Base-by-base conservation (phyloP, 2,329 filamentous ascomycete genomes). In the Pseudocercospora macadamiae region DNA sequence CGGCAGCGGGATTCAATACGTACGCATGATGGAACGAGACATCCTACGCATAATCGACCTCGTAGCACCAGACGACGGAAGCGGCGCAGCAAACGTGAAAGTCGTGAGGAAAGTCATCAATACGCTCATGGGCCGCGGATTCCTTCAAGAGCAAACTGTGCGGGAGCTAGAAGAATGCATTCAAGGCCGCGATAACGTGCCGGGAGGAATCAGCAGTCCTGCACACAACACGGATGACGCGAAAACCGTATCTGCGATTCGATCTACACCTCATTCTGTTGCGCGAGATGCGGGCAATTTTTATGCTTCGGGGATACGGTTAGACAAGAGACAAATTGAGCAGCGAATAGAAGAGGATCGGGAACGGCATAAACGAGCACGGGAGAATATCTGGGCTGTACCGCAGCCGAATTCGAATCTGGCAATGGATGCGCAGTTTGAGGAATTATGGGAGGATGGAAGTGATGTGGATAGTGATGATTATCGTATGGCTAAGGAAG, bases 331-430 rank as follows among this genome's bases (percentile, higher is more conserved):
- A 56, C 90, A 96, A 76, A 90, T 97, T 54, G 93, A 97, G 77
- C 93, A 97, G 78, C 83, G 95, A 37, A 96, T 99, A 63, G 96
- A 99, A 68, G 96, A 99, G 76, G 95, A 99, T 75, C 82, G 95
- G 3, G 95, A 99, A 75, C 82, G 95, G 42, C 96, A 99, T 75
- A 99, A 99, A 80, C 81, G 93, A 42, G 80, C 93, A 69, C 81
- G 95, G 19, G 95, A 99, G 77, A 92, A 88, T 68, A 96, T 96
- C 63, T 99, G 96, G 95, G 91, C 92, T 0, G 87, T 96, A 2
- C 57, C 57, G 42, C 71, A 73, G 59, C 66, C 58, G 10, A 45
- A 51, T 8, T 51, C 48, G 12, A 85, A 85, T 26, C 82, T 83
- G 7, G 83, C 85, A 28, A 78, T 82, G 7, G 81, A 84, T 23